A percentile compares a stretch with the other conserved stretches of the same genome.
Evolutionary conservation across 2,329 filamentous ascomycete species (phyloP).

Genomic region (Piedraia hortae): DNA sequence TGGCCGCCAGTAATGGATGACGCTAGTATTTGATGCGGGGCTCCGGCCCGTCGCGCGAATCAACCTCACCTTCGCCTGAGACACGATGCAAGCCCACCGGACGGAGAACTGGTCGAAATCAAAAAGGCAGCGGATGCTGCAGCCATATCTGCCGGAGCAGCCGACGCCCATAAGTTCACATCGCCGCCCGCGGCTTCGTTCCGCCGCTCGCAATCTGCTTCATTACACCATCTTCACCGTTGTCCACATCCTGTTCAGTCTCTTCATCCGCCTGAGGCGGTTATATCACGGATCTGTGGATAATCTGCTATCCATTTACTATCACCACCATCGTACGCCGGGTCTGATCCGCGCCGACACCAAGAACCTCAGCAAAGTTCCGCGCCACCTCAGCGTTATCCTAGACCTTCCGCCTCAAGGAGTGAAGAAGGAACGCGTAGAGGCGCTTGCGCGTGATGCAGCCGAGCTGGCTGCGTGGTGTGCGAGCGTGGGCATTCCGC

Average conservation of each 20-base stretch:
- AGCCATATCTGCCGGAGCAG: too few relatives aligned
- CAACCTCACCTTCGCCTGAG: background rate
- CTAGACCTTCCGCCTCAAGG: constrained; percentile 41
- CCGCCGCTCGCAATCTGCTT: constrained; percentile 15
- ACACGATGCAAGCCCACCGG: background rate
- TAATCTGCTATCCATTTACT: constrained; percentile 52
- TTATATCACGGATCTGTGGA: constrained; percentile 54
- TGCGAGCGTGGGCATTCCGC: constrained; percentile 61
- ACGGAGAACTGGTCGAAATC: too few relatives aligned
- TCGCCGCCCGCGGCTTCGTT: constrained; percentile 8
- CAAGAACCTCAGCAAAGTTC: constrained; percentile 41
- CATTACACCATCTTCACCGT: constrained; percentile 39
- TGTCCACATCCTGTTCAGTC: constrained; percentile 57
- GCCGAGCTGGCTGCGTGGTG: constrained; percentile 87
- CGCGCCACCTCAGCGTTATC: constrained; percentile 68
- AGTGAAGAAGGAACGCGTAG: constrained; percentile 46
- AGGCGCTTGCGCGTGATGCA: constrained; percentile 66
- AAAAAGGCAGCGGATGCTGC: too few relatives aligned
- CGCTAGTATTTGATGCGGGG: too few relatives aligned
- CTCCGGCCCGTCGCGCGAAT: background rate
- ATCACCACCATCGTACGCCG: constrained; percentile 87
- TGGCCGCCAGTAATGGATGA: too few relatives aligned
- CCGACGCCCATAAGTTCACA: too few relatives aligned
- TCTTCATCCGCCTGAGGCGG: constrained; percentile 62
- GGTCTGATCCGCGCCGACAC: constrained; percentile 80